Evolutionary conservation across 345 rosid genomes (phyloP).

Genomic region (Pelargonium nanum): DNA sequence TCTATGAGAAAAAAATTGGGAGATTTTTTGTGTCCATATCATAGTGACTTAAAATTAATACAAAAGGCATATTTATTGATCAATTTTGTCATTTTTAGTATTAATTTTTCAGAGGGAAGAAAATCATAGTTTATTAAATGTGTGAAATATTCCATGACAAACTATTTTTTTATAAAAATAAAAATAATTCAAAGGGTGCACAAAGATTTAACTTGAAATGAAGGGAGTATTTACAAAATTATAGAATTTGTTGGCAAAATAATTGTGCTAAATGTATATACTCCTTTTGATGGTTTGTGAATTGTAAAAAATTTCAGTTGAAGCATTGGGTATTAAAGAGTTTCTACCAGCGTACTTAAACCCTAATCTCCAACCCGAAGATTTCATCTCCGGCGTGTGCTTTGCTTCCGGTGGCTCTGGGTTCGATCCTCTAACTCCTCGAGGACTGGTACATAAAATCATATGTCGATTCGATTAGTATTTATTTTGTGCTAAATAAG

Average conservation of each 20-base stretch:
- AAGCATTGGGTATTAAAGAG: constrained; percentile 52
- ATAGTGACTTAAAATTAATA: background rate
- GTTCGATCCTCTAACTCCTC: constrained; percentile 56
- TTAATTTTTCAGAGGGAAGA: too few species aligned
- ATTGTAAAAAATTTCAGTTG: constrained; percentile 34
- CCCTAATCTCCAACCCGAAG: constrained; percentile 30
- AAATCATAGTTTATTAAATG: too few species aligned
- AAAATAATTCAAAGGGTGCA: too few species aligned
- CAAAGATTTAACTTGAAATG: too few species aligned
- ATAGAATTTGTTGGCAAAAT: too few species aligned
- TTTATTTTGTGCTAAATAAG: background rate
- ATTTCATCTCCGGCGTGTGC: constrained; percentile 62
- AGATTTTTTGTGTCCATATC: background rate
- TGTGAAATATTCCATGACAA: too few species aligned
- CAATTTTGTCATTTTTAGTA: too few species aligned
- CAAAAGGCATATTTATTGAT: background rate
- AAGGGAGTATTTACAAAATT: background rate
- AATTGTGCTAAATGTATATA: background rate
- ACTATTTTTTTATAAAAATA: too few species aligned
- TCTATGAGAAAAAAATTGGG: background rate
- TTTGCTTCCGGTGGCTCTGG: constrained; percentile 83
- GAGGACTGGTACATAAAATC: constrained; percentile 24
- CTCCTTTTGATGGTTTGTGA: too few species aligned
- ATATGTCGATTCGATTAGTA: too few species aligned
- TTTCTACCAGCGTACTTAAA: constrained; percentile 56